A percentile compares a stretch with the other conserved stretches of the same genome.
phyloP scores from a whole-genome alignment of 768 basidiomycete species.

The Xerocomellus chrysenteron region DNA sequence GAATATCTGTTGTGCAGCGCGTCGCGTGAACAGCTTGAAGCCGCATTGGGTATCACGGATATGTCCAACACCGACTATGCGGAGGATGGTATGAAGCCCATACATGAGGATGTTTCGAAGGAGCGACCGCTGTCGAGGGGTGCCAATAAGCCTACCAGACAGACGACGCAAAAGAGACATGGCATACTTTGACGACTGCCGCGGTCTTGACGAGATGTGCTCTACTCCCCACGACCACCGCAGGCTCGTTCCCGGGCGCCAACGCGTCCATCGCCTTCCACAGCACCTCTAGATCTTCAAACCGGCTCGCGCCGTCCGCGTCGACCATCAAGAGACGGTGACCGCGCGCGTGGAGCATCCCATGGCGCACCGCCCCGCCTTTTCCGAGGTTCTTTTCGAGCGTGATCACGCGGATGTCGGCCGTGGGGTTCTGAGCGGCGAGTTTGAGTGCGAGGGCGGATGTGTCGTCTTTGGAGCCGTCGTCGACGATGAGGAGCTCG shows the following conservation, averaged over 20 bases:
- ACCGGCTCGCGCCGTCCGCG: conserved; percentile 90
- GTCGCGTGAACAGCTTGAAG: conserved; percentile 91
- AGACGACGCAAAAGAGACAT: neutral
- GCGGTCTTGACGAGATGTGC: conserved; percentile 92
- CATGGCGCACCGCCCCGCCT: conserved; percentile 90
- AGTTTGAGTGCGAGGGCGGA: conserved; percentile 60
- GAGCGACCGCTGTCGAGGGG: conserved; percentile 64
- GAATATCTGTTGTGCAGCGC: conserved; percentile 79
- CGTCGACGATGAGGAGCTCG: conserved; percentile 88
- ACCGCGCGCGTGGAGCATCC: conserved; percentile 82
- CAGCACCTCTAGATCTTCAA: conserved; percentile 78
- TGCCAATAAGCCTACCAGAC: neutral
- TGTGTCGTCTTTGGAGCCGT: conserved; percentile 83
- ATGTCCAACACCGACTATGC: conserved; percentile 85
- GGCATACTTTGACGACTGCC: conserved; percentile 83
- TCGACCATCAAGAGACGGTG: conserved; percentile 85
- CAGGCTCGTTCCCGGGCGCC: conserved; percentile 46
- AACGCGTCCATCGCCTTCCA: conserved; percentile 73
- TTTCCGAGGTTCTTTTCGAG: conserved; percentile 85
- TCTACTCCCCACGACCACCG: conserved; percentile 81
- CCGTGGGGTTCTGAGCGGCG: conserved; percentile 51
- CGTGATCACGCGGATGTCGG: conserved; percentile 74
- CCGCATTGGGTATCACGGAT: conserved; percentile 96
- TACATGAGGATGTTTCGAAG: conserved; percentile 94
- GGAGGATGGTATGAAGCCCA: conserved; percentile 84